phyloP scores from a whole-genome alignment of 2,329 filamentous ascomycete species.

The Cytospora leucostoma region DNA sequence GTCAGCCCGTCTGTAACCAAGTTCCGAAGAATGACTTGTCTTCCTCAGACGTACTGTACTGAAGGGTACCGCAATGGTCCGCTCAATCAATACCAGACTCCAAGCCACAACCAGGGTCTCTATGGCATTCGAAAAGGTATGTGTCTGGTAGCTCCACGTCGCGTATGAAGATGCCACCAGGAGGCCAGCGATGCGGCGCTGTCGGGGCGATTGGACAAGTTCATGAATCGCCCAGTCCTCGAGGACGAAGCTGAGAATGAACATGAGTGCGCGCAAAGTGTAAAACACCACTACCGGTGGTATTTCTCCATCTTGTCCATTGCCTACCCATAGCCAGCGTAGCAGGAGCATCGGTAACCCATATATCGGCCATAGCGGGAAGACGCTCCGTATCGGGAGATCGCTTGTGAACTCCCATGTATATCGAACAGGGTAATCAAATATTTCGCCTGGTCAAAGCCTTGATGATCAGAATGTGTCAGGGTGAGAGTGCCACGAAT shows the following conservation, averaged over 20 bases:
- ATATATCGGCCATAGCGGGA: conserved; percentile 94
- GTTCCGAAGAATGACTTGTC: neutral
- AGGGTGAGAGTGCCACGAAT: no score
- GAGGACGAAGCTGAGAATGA: conserved; percentile 89
- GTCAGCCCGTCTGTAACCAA: conserved; percentile 31
- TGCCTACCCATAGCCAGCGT: conserved; percentile 89
- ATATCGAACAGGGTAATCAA: conserved; percentile 82
- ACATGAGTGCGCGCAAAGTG: conserved; percentile 86
- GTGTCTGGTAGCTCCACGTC: conserved; percentile 97
- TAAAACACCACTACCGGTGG: conserved; percentile 89
- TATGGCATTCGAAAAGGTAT: conserved; percentile 97
- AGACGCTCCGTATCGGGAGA: conserved; percentile 89
- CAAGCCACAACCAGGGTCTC: conserved; percentile 92
- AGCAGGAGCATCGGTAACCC: conserved; percentile 90
- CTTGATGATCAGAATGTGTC: conserved; percentile 15
- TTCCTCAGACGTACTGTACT: conserved; percentile 62
- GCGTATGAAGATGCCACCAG: conserved; percentile 95
- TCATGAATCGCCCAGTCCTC: conserved; percentile 98
- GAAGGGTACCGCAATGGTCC: conserved; percentile 63
- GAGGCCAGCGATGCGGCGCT: conserved; percentile 72
- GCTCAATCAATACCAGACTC: conserved; percentile 88
- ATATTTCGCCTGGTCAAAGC: conserved; percentile 72
- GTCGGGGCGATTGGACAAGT: conserved; percentile 73
- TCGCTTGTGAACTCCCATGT: conserved; percentile 97
- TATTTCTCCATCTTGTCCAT: conserved; percentile 73